phyloP scores from a whole-genome alignment of 441 rosid genomes.

The Geranium incanum region DNA sequence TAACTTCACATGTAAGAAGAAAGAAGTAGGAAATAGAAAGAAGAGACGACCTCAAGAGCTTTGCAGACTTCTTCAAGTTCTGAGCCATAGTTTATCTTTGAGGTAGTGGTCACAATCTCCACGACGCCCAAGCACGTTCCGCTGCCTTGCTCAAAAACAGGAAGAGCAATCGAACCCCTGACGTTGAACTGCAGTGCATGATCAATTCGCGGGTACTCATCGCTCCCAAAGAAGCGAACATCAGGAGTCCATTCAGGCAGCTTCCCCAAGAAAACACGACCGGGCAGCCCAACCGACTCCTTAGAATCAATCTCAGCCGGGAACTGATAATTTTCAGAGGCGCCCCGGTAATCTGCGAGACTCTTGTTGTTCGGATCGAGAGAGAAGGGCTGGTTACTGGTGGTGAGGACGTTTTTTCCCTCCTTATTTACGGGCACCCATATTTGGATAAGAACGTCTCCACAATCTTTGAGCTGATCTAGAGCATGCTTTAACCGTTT shows the following conservation, averaged over 20 bases:
- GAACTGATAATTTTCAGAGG: conserved; percentile 47
- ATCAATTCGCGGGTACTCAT: conserved; percentile 57
- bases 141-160: conserved; percentile 54
- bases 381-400: conserved; percentile 58
- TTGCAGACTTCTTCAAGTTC: conserved; percentile 72
- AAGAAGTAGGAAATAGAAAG: conserved; percentile 13
- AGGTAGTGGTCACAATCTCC: conserved; percentile 73
- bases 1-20: conserved; percentile 10
- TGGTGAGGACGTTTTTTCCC: conserved; percentile 64
- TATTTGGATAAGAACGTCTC: conserved; percentile 60
- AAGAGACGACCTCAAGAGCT: conserved; percentile 69
- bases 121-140: conserved; percentile 81
- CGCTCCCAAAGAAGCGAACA: conserved; percentile 61
- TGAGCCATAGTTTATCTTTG: conserved; percentile 51
- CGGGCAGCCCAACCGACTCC: conserved; percentile 59
- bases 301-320: conserved; percentile 52
- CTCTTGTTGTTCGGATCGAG: conserved; percentile 36
- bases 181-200: conserved; percentile 49
- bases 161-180: conserved; percentile 62
- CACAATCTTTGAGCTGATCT: conserved; percentile 38
- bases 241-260: conserved; percentile 90
- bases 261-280: conserved; percentile 59
- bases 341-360: conserved; percentile 51
- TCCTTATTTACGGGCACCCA: conserved; percentile 75
- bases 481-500: conserved; percentile 55